Conservation (phyloP, 108 stramenopile species). For the Discostella stelligeroides region DNA sequence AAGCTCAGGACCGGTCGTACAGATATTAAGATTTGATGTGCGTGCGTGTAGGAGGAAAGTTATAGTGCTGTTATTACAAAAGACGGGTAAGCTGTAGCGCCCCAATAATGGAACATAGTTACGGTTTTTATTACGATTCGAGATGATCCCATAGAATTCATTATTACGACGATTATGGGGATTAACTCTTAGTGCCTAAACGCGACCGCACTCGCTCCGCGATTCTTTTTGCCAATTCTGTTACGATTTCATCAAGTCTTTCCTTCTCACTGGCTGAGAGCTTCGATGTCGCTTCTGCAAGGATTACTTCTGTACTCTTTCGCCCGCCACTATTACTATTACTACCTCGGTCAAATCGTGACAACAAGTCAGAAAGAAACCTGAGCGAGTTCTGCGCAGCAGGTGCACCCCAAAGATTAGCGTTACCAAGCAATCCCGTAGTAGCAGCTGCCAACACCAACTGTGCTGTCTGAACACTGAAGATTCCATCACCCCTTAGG, state of each 20-base stretch:
- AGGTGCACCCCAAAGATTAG: constrained; percentile 26
- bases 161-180: neutral
- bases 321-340: neutral
- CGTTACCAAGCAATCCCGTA: constrained; percentile 39
- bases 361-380: constrained; percentile 17
- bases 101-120: too few species aligned
- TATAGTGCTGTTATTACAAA: neutral
- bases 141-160: neutral
- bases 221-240: constrained; percentile 36
- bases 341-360: constrained; percentile 20
- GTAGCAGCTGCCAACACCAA: constrained; percentile 59
- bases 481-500: constrained; percentile 68
- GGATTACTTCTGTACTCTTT: constrained; percentile 15
- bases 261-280: constrained; percentile 33
- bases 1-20: constrained; percentile 53
- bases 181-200: constrained; percentile 7
- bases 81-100: neutral
- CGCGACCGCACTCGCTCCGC: constrained; percentile 25
- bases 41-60: neutral
- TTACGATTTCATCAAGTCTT: constrained; percentile 43
- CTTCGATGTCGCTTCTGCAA: constrained; percentile 40
- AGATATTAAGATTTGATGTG: constrained; percentile 40
- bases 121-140: too few species aligned
- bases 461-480: constrained; percentile 55
- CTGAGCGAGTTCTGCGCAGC: constrained; percentile 25